Evolutionary conservation across 805 yeast genomes (phyloP), one percentile per base, ranked within the genome.

Genomic region (Kregervanrija fluxuum): DNA sequence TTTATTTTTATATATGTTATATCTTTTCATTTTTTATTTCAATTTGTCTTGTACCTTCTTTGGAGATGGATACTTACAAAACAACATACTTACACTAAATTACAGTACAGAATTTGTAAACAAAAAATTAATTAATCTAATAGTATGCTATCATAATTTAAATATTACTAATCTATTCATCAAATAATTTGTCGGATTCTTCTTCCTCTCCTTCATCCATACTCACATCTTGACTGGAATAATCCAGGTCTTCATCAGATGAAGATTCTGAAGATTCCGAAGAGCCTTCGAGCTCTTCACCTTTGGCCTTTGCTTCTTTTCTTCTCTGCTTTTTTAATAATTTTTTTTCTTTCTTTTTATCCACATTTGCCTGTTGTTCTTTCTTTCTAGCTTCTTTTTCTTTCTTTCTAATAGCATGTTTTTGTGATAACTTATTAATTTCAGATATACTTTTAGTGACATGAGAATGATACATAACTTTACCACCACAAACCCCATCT

Each of bases 401-500:
- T 55, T 73, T 75, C 57, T 73, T 72, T 59, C 76, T 76, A 43
- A 68, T 68, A 38, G 76, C 75, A 62, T 89, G 96, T 54, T 68
- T 72, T 64, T 75, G 74, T 50, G 87, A 95, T 55, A 87, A 66
- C 38, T 66, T 72, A 47, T 69, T 68, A 31, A 74, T 67, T 61
- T 91, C 95, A 40, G 68, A 64, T 48, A 71, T 70, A 4, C 85
- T 64, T 66, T 90, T 90, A 42, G 68, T 67, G 48, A 88, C 70
- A 43, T 69, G 73, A 38, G 86, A 73, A 61, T 93, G 99, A 65
- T 85, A 87, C 48, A 93, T 64, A 13, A 93, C 87, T 66, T 87
- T 90, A 42, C 97, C 96, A 0, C 81, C 70, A 47, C 96, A 91
- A 16, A 86, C 75, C 13, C 93, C 95, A 59, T 91, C 98, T 65